phyloP scores from a whole-genome alignment of 208 protist genomes.

The Crithidia expoeki region DNA sequence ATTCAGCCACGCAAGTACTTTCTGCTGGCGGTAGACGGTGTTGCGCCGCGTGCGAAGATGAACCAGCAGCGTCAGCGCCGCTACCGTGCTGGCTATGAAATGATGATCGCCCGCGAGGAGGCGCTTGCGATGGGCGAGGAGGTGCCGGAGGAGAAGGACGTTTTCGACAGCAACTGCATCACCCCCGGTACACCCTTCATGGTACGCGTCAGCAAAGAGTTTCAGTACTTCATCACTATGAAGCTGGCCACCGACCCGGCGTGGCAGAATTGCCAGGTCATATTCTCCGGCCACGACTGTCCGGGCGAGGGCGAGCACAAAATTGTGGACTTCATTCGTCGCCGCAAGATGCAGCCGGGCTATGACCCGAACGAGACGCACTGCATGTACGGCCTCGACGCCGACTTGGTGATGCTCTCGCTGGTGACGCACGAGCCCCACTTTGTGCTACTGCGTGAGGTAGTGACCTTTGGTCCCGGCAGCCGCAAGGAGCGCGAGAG shows the following conservation, averaged over 20 bases:
- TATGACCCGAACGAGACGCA: slow-evolving; percentile 97
- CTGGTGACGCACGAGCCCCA: slow-evolving; percentile 96
- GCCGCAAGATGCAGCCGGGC: slow-evolving; percentile 86
- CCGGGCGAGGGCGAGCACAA: slow-evolving; percentile 99
- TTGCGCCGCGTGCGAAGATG: slow-evolving; percentile 99
- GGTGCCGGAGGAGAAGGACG: slow-evolving; percentile 78
- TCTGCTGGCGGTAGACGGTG: slow-evolving; percentile 98
- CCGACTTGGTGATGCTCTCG: slow-evolving; percentile 98
- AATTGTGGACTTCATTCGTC: slow-evolving; percentile 99
- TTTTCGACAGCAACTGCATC: slow-evolving; percentile 98
- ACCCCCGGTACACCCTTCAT: slow-evolving; percentile 99
- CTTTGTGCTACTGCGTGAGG: slow-evolving; percentile 97
- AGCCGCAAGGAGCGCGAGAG: slow-evolving; percentile 75
- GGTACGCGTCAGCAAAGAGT: slow-evolving; percentile 90
- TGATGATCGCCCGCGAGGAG: slow-evolving; percentile 86
- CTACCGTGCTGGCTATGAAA: slow-evolving; percentile 91
- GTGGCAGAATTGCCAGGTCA: slow-evolving; percentile 94
- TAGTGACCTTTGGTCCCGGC: slow-evolving; percentile 83
- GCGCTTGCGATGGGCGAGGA: slow-evolving; percentile 66
- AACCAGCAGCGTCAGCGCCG: slow-evolving; percentile 99
- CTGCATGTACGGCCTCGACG: slow-evolving; percentile 98
- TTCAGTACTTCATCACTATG: slow-evolving; percentile 96
- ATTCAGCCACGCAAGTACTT: slow-evolving; percentile 96
- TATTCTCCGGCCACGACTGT: slow-evolving; percentile 95
- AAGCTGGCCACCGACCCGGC: slow-evolving; percentile 91